Conservation (phyloP, 2,329 filamentous ascomycete genomes). For the Dactylellina sp. region DNA sequence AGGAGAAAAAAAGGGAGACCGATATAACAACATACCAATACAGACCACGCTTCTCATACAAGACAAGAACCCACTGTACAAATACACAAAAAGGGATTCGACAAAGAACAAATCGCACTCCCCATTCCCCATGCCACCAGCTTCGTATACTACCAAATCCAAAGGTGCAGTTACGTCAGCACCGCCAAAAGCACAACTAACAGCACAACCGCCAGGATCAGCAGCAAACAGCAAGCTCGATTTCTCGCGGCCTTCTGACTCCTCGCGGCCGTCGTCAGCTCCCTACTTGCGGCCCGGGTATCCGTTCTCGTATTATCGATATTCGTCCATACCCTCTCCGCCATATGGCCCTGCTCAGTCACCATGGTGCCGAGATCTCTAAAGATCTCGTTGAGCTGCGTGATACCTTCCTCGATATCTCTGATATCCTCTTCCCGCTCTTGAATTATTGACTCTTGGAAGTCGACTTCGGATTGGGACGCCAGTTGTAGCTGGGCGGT, state of each 20-base stretch:
- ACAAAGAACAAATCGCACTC: constrained; percentile 5
- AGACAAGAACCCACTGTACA: background rate
- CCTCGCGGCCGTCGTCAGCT: constrained; percentile 84
- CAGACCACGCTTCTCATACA: background rate
- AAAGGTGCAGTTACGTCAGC: constrained; percentile 20
- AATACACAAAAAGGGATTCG: background rate
- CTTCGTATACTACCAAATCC: too few relatives aligned
- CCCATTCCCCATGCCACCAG: background rate
- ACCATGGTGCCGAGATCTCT: constrained; percentile 98
- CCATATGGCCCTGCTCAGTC: constrained; percentile 86
- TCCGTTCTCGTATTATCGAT: constrained; percentile 84
- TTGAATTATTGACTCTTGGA: constrained; percentile 93
- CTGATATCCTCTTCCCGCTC: constrained; percentile 97
- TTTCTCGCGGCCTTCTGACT: constrained; percentile 96
- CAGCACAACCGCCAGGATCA: constrained; percentile 88
- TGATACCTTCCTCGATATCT: constrained; percentile 96
- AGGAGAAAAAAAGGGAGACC: background rate
- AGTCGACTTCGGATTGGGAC: constrained; percentile 94
- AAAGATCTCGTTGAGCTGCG: constrained; percentile 95
- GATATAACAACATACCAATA: background rate
- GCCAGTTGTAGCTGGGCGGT: constrained; percentile 83
- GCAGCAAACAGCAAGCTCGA: constrained; percentile 90
- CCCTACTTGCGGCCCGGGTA: constrained; percentile 84
- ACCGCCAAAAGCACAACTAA: constrained; percentile 90
- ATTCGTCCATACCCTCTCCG: constrained; percentile 89